Conservation (phyloP, 225 moss, liverwort and hornwort species). For the Pseudisothecium myosuroides region DNA sequence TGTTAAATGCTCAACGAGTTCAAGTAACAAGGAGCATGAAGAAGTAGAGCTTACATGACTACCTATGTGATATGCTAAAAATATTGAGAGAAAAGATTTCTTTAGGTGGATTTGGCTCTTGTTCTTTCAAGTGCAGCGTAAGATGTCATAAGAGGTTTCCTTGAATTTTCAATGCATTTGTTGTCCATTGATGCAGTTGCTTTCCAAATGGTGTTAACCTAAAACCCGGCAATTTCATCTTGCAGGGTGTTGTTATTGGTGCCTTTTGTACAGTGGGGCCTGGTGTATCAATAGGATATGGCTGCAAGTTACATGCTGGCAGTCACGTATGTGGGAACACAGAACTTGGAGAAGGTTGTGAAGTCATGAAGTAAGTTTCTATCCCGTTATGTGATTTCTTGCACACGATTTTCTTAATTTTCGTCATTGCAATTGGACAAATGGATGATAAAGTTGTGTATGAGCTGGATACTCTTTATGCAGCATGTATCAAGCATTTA, state of each 20-base stretch:
- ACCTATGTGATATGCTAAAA: background rate
- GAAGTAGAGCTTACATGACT: background rate
- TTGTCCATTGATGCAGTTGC: background rate
- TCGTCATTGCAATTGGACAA: background rate
- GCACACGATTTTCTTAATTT: background rate
- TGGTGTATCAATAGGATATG: constrained; percentile 32
- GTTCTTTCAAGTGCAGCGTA: background rate
- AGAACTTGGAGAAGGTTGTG: constrained; percentile 33
- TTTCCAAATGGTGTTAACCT: background rate
- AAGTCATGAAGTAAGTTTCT: constrained; percentile 31
- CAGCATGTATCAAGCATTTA: background rate
- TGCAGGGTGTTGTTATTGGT: constrained; percentile 45
- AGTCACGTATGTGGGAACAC: constrained; percentile 37
- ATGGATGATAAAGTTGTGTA: background rate
- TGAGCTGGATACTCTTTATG: background rate
- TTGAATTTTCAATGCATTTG: background rate
- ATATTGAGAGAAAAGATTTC: background rate
- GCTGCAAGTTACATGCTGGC: constrained; percentile 33
- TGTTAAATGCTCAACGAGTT: background rate
- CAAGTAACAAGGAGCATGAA: background rate
- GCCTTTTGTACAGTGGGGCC: constrained; percentile 56
- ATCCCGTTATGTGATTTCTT: background rate
- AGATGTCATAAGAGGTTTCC: background rate
- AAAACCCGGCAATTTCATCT: background rate
- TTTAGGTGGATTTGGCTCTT: background rate